Evolutionary conservation across 2,329 filamentous ascomycete genomes (phyloP), one percentile per base, ranked within the genome.

Genomic region (Penicillium olsonii): DNA sequence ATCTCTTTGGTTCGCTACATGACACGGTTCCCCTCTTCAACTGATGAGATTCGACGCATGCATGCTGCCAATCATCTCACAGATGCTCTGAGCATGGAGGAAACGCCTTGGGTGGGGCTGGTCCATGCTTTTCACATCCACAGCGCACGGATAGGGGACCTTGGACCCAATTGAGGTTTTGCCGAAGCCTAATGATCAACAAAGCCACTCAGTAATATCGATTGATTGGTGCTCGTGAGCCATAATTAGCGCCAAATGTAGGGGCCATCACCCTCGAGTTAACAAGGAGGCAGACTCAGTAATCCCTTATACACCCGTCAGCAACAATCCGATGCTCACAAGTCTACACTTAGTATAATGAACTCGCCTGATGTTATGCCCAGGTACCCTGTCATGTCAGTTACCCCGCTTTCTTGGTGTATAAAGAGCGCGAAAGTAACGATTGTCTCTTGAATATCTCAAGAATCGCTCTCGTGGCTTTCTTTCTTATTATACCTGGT

Each of bases 201-300:
- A 40, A 40, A 40, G 37, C 37, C 37, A 40, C 37, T 40, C 37
- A 40, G 37, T 40, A 27, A 27, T 40, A 40, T 40, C 37, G 37
- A 40, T 40, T 40, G 37, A 40, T 40, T 40, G 37, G 37, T 40
- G 37, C 37, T 40, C 22, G 37, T 40, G 37, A 40, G 37, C 37
- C 37, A 40, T 40, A 26, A 40, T 40, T 40, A 40, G 37, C 37
- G 37, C 37, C 37, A 40, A 40, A 40, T 40, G 37, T 29, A 40
- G 37, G 37, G 37, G 37, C 37, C 37, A 22, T 40, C 37, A 40
- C 37, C 37, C 37, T 40, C 37, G 37, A 40, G 37, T 40, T 40
- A 11, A 40, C 37, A 27, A 12, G 37, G 37, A 40, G 37, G 37
- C 37, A 29, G 37, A 20, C 37, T 40, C 37, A 40, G 37, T 40